A percentile compares a stretch with the other conserved stretches of the same genome.
phyloP scores from a whole-genome alignment of 129 eudicot genomes.

The Oenanthe sinensis region DNA sequence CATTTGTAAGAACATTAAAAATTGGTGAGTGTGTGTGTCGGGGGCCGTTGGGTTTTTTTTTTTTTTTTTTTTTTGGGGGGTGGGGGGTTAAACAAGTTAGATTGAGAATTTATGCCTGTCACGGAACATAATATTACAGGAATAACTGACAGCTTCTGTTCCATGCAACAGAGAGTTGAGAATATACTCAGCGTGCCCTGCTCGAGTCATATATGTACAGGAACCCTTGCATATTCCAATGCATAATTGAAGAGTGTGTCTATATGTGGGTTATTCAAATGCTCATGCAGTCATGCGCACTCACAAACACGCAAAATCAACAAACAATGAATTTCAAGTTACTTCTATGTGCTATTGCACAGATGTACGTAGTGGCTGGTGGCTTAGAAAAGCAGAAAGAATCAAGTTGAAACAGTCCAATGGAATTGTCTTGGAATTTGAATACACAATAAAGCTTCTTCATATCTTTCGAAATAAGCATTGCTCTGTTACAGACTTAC shows the following conservation, averaged over 20 bases:
- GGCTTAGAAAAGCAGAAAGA: conserved; percentile 7
- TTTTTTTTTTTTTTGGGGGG: neutral
- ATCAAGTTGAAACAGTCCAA: neutral
- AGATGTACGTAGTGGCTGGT: neutral
- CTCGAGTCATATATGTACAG: neutral
- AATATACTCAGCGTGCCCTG: conserved; percentile 9
- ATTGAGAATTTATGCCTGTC: neutral
- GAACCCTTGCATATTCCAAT: neutral
- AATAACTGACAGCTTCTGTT: neutral
- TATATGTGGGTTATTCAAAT: neutral
- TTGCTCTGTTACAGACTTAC: neutral
- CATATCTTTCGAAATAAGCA: neutral
- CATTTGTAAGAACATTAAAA: neutral
- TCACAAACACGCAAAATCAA: neutral
- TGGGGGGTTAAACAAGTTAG: neutral
- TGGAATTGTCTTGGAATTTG: neutral
- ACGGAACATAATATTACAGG: neutral
- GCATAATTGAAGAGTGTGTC: neutral
- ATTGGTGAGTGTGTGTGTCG: too few relatives aligned
- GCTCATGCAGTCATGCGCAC: neutral
- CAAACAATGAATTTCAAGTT: neutral
- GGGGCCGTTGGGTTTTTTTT: too few relatives aligned
- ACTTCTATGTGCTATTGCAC: neutral
- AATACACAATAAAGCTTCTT: neutral
- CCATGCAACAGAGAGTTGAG: neutral